Base-by-base conservation (phyloP, 2,329 filamentous ascomycete species). In the Calonectria pseudoreteaudii region DNA sequence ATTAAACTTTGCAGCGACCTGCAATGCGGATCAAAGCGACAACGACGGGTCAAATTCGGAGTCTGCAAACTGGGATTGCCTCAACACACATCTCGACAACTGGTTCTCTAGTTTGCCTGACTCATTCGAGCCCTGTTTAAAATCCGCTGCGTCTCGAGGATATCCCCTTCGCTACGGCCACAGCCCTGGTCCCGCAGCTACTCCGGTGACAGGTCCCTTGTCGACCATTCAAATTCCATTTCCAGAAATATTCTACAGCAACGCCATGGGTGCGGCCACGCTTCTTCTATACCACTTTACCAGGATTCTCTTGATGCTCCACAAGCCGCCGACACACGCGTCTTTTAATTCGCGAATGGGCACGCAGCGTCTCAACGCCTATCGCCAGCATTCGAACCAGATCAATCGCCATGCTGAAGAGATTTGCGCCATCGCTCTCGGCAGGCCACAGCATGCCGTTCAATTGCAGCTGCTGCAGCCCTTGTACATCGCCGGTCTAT, bases 241-340 rank as follows among this genome's bases (percentile, higher is more conserved):
- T 28, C 53, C 67, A 50, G 53, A 50, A 38, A 14, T 69, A 28
- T 69, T 69, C 34, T 62, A 69, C 26, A 49, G 53, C 30, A 62
- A 69, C 53, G 23, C 67, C 14, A 69, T 60, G 53, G 52, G 67
- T 6, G 67, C 67, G 1, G 53, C 53, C 11, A 47, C 67, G 4
- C 38, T 62, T 47, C 28, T 62, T 4, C 26, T 62, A 9, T 69
- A 69, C 30, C 67, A 69, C 31, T 69, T 69, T 23, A 38, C 30
- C 23, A 47, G 41, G 31, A 69, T 62, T 23, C 41, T 69, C 18
- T 23, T 62, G 16, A 53, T 62, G 3, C 53, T 69, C 10, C 53
- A 69, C 67, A 62, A 50, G 14, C 67, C 67, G 28, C 53, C 52
- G 8, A 69, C 52, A 2, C 53, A 60, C 41, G 30, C 28, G 31